These are phyloP conservation scores for Kwoniella sp. DNA, from an alignment of 768 basidiomycete genomes.

Conservation along the genomic window DNA sequence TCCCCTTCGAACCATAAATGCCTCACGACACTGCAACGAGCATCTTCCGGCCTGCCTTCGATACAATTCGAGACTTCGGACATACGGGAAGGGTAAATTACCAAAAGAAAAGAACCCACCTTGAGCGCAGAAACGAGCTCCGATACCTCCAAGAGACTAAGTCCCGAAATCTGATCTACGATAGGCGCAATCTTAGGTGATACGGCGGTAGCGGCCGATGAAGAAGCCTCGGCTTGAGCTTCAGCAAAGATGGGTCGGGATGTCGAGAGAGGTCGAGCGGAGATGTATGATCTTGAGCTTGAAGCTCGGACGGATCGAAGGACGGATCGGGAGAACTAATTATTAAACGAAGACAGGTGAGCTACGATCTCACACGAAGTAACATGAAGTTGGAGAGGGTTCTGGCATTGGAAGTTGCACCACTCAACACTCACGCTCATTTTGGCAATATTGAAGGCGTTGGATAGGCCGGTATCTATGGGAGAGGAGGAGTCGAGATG, in stretches of 20 bases:
- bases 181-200: conserved; percentile 69
- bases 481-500: too few species aligned
- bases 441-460: background rate
- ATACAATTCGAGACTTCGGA: too few species aligned
- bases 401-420: too few species aligned
- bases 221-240: conserved; percentile 10
- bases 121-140: conserved; percentile 91
- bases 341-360: background rate
- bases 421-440: conserved; percentile 31
- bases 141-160: conserved; percentile 90
- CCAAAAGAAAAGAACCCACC: conserved; percentile 58
- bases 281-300: conserved; percentile 7
- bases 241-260: conserved; percentile 14
- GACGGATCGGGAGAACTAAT: conserved; percentile 24
- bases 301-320: conserved; percentile 25
- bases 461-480: too few species aligned
- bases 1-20: too few species aligned
- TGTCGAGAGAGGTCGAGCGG: conserved; percentile 24
- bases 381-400: too few species aligned
- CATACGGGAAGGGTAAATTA: too few species aligned
- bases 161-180: conserved; percentile 85
- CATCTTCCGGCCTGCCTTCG: too few species aligned
- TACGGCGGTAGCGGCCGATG: conserved; percentile 19
- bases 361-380: background rate
- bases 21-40: too few species aligned